A percentile compares a stretch with the other conserved stretches of the same genome.
Conservation (phyloP, 139 green algal genomes). For the Micractinium sp. region DNA sequence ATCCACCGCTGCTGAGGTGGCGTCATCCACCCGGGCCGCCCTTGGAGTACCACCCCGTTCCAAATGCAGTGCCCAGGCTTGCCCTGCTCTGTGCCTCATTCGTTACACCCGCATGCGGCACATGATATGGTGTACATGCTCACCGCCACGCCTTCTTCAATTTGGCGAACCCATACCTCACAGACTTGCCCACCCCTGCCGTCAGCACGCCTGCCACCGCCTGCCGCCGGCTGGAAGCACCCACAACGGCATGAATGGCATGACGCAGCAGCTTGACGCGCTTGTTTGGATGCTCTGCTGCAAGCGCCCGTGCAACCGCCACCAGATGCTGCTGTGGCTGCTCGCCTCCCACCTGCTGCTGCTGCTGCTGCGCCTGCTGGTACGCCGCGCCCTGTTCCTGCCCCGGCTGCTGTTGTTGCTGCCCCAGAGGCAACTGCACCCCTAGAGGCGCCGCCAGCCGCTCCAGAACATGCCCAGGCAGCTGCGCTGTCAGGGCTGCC, state of each 20-base stretch:
- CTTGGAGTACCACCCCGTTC: too few relatives aligned
- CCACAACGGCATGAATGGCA: slow-evolving; percentile 35
- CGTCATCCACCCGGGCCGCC: too few relatives aligned
- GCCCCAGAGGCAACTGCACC: not conserved
- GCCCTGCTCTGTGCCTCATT: too few relatives aligned
- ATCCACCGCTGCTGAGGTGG: too few relatives aligned
- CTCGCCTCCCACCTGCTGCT: not conserved
- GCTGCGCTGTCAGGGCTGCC: slow-evolving; percentile 1
- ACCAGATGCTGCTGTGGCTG: not conserved
- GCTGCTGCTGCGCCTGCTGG: not conserved
- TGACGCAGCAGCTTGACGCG: slow-evolving; percentile 8
- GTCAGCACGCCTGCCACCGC: slow-evolving; percentile 27
- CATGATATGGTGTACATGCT: not conserved
- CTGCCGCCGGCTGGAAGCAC: slow-evolving; percentile 42
- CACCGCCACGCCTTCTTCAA: slow-evolving; percentile 38
- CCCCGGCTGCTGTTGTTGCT: not conserved
- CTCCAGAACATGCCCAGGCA: slow-evolving; percentile 22
- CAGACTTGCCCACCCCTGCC: slow-evolving; percentile 39
- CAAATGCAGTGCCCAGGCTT: too few relatives aligned
- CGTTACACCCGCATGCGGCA: too few relatives aligned
- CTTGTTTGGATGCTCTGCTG: not conserved
- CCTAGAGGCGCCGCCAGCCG: not conserved
- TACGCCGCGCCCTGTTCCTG: not conserved
- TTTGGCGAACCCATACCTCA: slow-evolving; percentile 35
- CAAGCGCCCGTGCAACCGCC: not conserved